Evolutionary conservation across 2,329 filamentous ascomycete species (phyloP).

Genomic region (Diaporthe aspalathi): DNA sequence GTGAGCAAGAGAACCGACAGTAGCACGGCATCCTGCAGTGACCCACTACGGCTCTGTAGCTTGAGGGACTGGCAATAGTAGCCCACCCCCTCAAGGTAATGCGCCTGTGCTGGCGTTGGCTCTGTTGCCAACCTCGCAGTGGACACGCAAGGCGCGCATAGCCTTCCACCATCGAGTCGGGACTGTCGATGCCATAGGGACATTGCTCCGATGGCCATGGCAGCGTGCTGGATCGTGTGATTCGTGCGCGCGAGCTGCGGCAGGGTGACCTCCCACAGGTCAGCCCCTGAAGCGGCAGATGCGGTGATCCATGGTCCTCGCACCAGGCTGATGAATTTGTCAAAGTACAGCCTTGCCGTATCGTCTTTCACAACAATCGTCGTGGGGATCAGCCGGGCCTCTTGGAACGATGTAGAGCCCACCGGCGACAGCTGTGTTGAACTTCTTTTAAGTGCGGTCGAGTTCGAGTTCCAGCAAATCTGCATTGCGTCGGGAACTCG

Average conservation of each 20-base stretch:
- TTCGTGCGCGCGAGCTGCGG: slow-evolving; percentile 17
- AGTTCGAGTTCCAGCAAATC: slow-evolving; percentile 3
- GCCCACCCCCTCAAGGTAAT: slow-evolving; percentile 50
- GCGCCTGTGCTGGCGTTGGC: slow-evolving; percentile 33
- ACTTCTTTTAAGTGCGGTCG: background rate
- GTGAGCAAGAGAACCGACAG: slow-evolving; percentile 48
- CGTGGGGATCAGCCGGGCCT: background rate
- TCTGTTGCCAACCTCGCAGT: background rate
- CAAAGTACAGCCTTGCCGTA: background rate
- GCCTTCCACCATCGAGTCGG: background rate
- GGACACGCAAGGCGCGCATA: background rate
- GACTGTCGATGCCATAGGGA: background rate
- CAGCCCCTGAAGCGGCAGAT: background rate
- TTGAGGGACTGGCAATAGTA: slow-evolving; percentile 52
- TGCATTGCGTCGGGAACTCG: slow-evolving; percentile 1
- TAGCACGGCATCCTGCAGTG: slow-evolving; percentile 41
- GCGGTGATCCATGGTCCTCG: slow-evolving; percentile 10
- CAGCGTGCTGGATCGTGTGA: slow-evolving; percentile 6
- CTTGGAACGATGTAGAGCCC: background rate
- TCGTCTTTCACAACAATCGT: background rate
- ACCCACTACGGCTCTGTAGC: slow-evolving; percentile 41
- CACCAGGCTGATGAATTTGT: slow-evolving; percentile 13
- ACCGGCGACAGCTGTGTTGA: background rate
- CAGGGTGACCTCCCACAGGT: slow-evolving; percentile 13
- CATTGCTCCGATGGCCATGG: slow-evolving; percentile 15